Evolutionary conservation across 2,329 filamentous ascomycete genomes (phyloP), one percentile per base, ranked within the genome.

Genomic region (Tolypocladium paradoxum): DNA sequence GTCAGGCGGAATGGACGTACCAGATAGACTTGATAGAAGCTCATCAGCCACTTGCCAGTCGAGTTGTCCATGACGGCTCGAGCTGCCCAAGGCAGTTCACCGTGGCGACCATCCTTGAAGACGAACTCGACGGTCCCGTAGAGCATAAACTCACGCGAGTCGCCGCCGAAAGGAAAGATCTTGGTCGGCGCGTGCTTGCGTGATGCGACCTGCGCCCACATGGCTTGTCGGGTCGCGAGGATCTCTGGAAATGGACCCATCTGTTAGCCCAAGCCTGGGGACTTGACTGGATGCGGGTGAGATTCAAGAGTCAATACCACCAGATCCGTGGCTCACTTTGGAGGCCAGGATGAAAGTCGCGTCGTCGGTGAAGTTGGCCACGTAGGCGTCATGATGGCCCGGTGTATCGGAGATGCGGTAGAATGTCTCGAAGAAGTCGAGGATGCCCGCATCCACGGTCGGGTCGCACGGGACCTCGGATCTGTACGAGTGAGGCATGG

Each of bases 21-120:
- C 58, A 79, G 55, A 60, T 78, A 79, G 6, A 79, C 76, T 61
- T 79, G 76, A 62, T 80, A 79, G 56, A 73, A 76, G 29, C 70
- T 65, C 68, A 79, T 71, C 65, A 69, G 79, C 62, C 81, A 76
- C 57, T 72, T 73, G 4, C 76, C 79, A 48, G 55, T 43, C 7
- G 76, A 74, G 27, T 71, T 59, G 11, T 49, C 65, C 46, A 85
- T 71, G 51, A 76, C 69, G 5, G 76, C 79, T 55, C 76, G 68
- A 51, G 72, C 79, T n/a, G 76, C 75, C 79, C 79, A 83, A 11
- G 80, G 76, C 3, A 79, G 63, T 2, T 61, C 61, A 4, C 65
- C 65, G 5, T 56, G 53, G 16, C 54, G 37, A 5, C 66, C 66
- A 1, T 56, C 58, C 49, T 61, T 62, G n/a, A 63, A 51, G 4